phyloP scores from a whole-genome alignment of 148 eudicot species.

The Diospyros lotus region DNA sequence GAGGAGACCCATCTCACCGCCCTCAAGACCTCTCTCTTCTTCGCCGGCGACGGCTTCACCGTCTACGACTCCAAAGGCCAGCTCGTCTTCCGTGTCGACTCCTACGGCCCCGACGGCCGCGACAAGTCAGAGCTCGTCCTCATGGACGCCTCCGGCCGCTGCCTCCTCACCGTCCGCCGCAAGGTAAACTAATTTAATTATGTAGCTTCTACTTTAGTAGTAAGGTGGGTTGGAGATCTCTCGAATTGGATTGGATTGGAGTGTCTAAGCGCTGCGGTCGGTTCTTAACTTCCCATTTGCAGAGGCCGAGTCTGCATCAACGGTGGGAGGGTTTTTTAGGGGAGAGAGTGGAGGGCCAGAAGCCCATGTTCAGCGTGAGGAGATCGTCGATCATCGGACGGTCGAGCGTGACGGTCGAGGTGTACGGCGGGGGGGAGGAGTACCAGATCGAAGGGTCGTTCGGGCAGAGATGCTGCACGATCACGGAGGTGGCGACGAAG shows the following conservation, averaged over 20 bases:
- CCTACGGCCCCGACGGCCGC: slow-evolving; percentile 58
- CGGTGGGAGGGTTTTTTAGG: slow-evolving; percentile 91
- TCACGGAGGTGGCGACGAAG: slow-evolving; percentile 41
- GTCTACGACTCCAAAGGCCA: slow-evolving; percentile 59
- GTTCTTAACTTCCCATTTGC: not conserved
- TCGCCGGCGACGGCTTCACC: slow-evolving; percentile 73
- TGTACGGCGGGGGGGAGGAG: slow-evolving; percentile 53
- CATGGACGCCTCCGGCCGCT: slow-evolving; percentile 68
- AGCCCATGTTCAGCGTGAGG: slow-evolving; percentile 77
- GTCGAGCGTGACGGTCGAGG: slow-evolving; percentile 63
- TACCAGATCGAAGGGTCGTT: slow-evolving; percentile 81
- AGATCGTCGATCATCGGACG: slow-evolving; percentile 85
- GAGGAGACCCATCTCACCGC: slow-evolving; percentile 63
- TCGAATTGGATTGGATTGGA: slow-evolving; percentile 7
- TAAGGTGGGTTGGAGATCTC: not conserved
- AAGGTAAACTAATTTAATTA: slow-evolving; percentile 38
- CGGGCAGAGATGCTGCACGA: slow-evolving; percentile 50
- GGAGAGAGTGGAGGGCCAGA: slow-evolving; percentile 55
- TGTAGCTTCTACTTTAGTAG: not conserved
- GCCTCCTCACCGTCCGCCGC: slow-evolving; percentile 89
- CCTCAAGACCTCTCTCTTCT: slow-evolving; percentile 67
- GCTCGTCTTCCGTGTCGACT: slow-evolving; percentile 78
- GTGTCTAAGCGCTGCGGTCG: not conserved
- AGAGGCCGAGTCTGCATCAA: slow-evolving; percentile 90
- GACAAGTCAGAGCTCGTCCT: slow-evolving; percentile 67